Evolutionary conservation across 2,329 filamentous ascomycete species (phyloP), one percentile per base, ranked within the genome.

Genomic region (Colletotrichum shisoi): DNA sequence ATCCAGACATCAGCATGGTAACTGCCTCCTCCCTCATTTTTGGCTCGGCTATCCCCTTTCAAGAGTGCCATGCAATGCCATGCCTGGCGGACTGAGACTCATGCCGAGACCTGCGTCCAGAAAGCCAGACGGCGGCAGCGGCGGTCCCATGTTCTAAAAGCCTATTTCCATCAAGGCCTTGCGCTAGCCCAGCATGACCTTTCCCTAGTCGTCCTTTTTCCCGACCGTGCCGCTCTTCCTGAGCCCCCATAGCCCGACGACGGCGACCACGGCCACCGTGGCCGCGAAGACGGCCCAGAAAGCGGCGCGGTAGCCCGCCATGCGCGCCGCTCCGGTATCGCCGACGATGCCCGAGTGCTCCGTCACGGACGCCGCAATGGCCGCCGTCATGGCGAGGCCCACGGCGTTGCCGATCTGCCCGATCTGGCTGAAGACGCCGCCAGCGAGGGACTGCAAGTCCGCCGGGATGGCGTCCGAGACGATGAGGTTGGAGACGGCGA

Each of bases 391-490:
- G 8, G 84, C 83, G 3, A 87, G 72, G 0, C 84, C 85, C 1
- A 87, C 76, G 0, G 82, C 80, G 19, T 80, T 84, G 0, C 86
- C 87, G 62, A 89, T 84, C 63, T 88, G 85, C 0, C 81, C 80
- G 0, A 85, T 79, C 2, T 84, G 86, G 59, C 85, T 87, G 74
- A 89, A 89, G 0, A 89, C 84, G 0, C 83, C 86, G 0, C 86
- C 86, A 0, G 85, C 87, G 0, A 89, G 77, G 0, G 83, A 85
- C 64, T 89, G 86, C 2, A 80, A 82, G 19, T 84, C 77, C 0
- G 79, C 75, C 0, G 85, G 84, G 66, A 87, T 87, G 1, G 80
- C 82, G 31, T 85, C 81, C 0, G 82, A 82, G 3, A 88, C 83
- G 3, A 87, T 78, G 1, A 88, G 78, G 48, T 83, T 79, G 0